A percentile compares a stretch with the other conserved stretches of the same genome.
Conservation (phyloP, 805 yeast genomes). For the Zygoascus tannicola region DNA sequence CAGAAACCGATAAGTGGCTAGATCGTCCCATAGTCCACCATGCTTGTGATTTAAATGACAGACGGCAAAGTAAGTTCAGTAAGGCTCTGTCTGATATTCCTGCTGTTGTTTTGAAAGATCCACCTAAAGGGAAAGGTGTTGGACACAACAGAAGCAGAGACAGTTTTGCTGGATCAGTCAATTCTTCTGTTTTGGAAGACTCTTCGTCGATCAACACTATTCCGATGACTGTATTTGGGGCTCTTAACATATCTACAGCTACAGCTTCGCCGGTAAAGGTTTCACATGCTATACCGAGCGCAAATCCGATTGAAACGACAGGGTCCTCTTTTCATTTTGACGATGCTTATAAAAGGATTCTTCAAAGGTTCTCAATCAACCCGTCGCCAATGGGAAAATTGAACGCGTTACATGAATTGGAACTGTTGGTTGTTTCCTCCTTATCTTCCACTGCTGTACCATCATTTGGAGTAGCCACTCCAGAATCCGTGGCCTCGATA, state of each 20-base stretch:
- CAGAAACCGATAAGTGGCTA: constrained; percentile 29
- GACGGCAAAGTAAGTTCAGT: constrained; percentile 7
- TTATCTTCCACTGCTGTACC: constrained; percentile 6
- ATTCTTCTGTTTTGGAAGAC: not conserved
- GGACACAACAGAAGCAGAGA: not conserved
- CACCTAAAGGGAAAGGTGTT: constrained; percentile 3
- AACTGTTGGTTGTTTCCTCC: constrained; percentile 20
- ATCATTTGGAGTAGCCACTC: constrained; percentile 8
- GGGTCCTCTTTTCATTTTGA: constrained; percentile 14
- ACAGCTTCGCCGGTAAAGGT: too few relatives aligned
- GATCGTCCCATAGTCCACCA: constrained; percentile 13
- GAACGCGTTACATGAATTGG: constrained; percentile 20
- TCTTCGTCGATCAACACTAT: not conserved
- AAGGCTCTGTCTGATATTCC: constrained; percentile 10
- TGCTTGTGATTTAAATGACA: constrained; percentile 8
- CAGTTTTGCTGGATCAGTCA: not conserved
- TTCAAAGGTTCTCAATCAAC: constrained; percentile 17
- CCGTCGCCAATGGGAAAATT: constrained; percentile 23
- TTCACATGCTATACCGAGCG: too few relatives aligned
- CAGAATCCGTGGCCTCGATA: constrained; percentile 15
- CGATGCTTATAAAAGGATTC: constrained; percentile 18
- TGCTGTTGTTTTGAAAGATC: constrained; percentile 4
- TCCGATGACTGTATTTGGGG: too few relatives aligned
- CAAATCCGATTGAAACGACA: too few relatives aligned
- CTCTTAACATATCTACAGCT: too few relatives aligned